These are phyloP conservation scores for Tuber indicum DNA, from an alignment of 495 filamentous ascomycete species.

Conservation along the genomic window DNA sequence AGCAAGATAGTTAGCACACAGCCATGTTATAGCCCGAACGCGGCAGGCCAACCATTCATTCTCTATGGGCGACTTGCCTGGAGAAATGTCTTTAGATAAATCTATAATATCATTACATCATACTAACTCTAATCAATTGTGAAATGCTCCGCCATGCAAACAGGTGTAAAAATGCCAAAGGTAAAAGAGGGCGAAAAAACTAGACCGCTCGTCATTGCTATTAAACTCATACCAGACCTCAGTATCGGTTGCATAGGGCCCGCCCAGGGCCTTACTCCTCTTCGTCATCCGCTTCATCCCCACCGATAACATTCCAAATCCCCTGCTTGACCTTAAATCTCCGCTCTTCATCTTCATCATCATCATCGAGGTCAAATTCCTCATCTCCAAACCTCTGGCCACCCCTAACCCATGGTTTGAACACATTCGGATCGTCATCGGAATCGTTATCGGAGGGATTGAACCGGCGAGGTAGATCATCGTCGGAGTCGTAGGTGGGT, in stretches of 20 bases:
- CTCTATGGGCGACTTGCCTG: not conserved
- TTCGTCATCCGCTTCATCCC: conserved; percentile 23
- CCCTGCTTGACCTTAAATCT: not conserved
- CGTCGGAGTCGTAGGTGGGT: conserved; percentile 29
- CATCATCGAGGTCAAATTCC: conserved; percentile 37
- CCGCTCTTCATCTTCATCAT: conserved; percentile 27
- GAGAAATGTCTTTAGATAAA: not conserved
- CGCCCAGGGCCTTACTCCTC: conserved; percentile 1
- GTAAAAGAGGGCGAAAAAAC: not conserved
- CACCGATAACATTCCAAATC: conserved; percentile 5
- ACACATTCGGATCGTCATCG: conserved; percentile 26
- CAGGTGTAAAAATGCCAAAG: not conserved
- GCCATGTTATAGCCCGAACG: not conserved
- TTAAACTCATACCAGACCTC: conserved; percentile 13
- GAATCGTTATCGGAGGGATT: conserved; percentile 22
- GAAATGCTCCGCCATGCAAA: not conserved
- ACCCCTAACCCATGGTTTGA: conserved; percentile 16
- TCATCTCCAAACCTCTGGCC: conserved; percentile 39
- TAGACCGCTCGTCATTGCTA: not conserved
- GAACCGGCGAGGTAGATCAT: conserved; percentile 31
- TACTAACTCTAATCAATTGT: not conserved
- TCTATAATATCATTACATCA: not conserved
- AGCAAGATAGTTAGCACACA: not conserved
- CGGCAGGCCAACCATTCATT: not conserved
- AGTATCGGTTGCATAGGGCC: conserved; percentile 15